A percentile compares a stretch with the other conserved stretches of the same genome.
These are phyloP conservation scores for Zoysia pacifica DNA, from an alignment of 176 grass and related monocot genomes.

Conservation along the genomic window DNA sequence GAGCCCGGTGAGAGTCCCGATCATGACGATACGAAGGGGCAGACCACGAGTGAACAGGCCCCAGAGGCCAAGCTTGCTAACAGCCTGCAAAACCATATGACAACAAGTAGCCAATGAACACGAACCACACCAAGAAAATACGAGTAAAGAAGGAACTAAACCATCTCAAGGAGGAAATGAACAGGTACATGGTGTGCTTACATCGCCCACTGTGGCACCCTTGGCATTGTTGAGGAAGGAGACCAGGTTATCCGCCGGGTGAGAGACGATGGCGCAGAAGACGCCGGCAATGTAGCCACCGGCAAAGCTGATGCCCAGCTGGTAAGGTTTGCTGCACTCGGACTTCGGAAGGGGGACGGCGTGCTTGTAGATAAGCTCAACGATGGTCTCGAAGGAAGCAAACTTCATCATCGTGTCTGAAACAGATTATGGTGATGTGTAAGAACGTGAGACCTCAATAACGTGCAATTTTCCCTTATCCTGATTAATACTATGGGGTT, in stretches of 20 bases:
- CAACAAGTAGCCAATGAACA: background rate
- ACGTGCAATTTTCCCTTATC: too few relatives aligned
- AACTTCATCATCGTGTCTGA: conserved; percentile 81
- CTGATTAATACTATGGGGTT: too few relatives aligned
- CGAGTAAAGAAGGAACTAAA: background rate
- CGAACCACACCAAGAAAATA: background rate
- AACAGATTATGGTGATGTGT: conserved; percentile 5
- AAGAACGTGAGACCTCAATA: background rate
- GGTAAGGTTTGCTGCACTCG: conserved; percentile 54
- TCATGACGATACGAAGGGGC: conserved; percentile 84
- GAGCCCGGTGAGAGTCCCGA: conserved; percentile 72
- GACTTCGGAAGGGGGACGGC: conserved; percentile 60
- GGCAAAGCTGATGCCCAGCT: conserved; percentile 63
- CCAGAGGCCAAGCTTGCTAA: conserved; percentile 62
- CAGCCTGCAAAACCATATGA: conserved; percentile 41
- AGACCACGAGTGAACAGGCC: conserved; percentile 68
- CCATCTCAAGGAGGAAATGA: background rate
- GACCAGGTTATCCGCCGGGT: conserved; percentile 68
- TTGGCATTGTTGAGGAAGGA: conserved; percentile 82
- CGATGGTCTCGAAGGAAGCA: conserved; percentile 71
- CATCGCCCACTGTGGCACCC: conserved; percentile 71
- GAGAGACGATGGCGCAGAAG: conserved; percentile 64
- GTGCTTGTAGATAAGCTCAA: conserved; percentile 68
- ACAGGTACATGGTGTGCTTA: conserved; percentile 26
- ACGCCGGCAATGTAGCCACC: conserved; percentile 71